A percentile compares a stretch with the other conserved stretches of the same genome.
These are phyloP conservation scores for Fusarium acutatum DNA, from an alignment of 2,329 filamentous ascomycete species.

Conservation along the genomic window DNA sequence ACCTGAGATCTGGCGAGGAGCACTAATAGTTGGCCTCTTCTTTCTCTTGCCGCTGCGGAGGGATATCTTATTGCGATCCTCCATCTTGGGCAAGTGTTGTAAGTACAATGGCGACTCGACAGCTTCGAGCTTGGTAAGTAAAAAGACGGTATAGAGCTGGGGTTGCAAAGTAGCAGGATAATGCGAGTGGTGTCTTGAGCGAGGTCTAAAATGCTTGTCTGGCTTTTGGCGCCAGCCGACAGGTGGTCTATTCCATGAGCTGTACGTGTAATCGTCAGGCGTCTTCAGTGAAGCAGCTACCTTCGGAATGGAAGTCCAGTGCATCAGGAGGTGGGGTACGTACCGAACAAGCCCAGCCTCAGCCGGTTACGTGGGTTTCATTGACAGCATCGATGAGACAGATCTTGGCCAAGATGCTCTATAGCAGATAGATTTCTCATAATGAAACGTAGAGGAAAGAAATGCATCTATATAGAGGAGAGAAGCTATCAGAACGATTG, in stretches of 20 bases:
- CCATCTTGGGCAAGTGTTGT: constrained; percentile 52
- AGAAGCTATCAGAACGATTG: no score
- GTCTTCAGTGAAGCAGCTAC: constrained; percentile 11
- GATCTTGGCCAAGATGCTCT: background rate
- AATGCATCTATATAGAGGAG: background rate
- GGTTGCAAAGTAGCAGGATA: background rate
- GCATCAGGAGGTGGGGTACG: constrained; percentile 36
- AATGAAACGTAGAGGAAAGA: background rate
- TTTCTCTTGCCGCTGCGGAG: constrained; percentile 71
- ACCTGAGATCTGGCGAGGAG: constrained; percentile 69
- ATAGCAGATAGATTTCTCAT: background rate
- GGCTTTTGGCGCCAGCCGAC: constrained; percentile 29
- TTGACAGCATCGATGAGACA: background rate
- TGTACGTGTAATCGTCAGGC: constrained; percentile 25
- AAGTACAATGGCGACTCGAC: background rate
- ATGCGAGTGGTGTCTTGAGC: constrained; percentile 3
- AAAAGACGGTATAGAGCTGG: background rate
- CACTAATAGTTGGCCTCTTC: constrained; percentile 68
- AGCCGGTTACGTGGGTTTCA: constrained; percentile 5
- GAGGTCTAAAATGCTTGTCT: constrained; percentile 9
- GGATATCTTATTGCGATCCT: constrained; percentile 69
- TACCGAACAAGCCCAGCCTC: constrained; percentile 28
- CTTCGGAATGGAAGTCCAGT: constrained; percentile 3
- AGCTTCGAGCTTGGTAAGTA: background rate
- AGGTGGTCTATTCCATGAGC: constrained; percentile 21